Evolutionary conservation across 768 basidiomycete species (phyloP), one percentile per base, ranked within the genome.

Genomic region (Boletus rufocinnamomeus): DNA sequence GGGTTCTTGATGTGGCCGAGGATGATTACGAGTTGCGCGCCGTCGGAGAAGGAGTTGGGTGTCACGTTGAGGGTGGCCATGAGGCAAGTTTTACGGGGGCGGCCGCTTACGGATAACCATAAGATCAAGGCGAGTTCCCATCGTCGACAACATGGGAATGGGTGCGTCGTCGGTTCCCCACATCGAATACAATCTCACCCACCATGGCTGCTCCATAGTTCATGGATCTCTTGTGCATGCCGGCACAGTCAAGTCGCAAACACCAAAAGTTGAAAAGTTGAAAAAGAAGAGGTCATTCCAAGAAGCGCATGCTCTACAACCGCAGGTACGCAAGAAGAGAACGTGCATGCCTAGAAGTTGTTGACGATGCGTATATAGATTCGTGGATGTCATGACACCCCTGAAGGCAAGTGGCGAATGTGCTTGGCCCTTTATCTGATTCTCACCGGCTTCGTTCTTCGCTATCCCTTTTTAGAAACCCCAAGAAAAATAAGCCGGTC

Each of bases 241-340:
- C 75, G 95, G 95, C 77, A 98, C 98, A 86, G 96, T 98, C 84
- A 97, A 94, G n/a, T n/a, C n/a, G n/a, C n/a, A n/a, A n/a, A n/a
- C n/a, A n/a, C n/a, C n/a, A n/a, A n/a, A n/a, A n/a, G n/a, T 97
- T 73, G 96, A 97, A 72, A 87, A 89, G 77, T 93, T 95, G 82
- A 95, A 98, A 83, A 98, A 97, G 89, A 57, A 96, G 90, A 80
- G 96, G 96, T 63, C 94, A 96, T 74, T 95, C 96, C 63, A 97
- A 96, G 89, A 97, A 98, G 84, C 84, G 93, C 64, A 80, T 92
- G 66, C 80, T 93, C 63, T 96, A 95, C n/a, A n/a, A n/a, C n/a
- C n/a, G n/a, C n/a, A n/a, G n/a, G n/a, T n/a, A n/a, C n/a, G n/a
- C n/a, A n/a, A n/a, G 8, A 7, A 52, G 5, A 16, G 8, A 14